These are phyloP conservation scores for Hymenoscyphus fraxineus DNA, from an alignment of 2,329 filamentous ascomycete genomes.

Conservation along the genomic window DNA sequence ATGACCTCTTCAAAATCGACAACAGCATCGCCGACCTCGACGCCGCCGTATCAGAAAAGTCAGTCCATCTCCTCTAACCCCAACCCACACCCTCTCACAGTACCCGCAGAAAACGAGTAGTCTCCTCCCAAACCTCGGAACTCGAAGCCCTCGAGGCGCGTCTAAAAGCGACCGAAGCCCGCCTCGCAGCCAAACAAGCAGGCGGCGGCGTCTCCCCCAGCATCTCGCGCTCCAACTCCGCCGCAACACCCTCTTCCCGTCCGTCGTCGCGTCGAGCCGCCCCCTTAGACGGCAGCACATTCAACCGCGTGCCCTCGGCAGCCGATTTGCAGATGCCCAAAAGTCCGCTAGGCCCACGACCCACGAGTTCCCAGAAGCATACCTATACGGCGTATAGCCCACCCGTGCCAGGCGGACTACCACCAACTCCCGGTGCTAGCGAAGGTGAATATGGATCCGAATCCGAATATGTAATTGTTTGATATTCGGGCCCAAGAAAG, in stretches of 20 bases:
- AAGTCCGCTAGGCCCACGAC: slow-evolving; percentile 20
- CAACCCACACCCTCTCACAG: slow-evolving; percentile 6
- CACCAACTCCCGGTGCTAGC: slow-evolving; percentile 35
- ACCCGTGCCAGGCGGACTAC: slow-evolving; percentile 30
- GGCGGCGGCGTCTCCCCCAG: slow-evolving; percentile 6
- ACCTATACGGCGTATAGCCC: slow-evolving; percentile 10
- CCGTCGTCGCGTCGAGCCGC: slow-evolving; percentile 23
- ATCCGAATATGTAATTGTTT: too few species aligned
- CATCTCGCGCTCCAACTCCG: not conserved
- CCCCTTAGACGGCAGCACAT: slow-evolving; percentile 22
- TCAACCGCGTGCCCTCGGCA: slow-evolving; percentile 12
- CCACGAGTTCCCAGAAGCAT: slow-evolving; percentile 9
- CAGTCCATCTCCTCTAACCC: slow-evolving; percentile 4
- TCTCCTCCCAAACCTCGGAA: slow-evolving; percentile 71
- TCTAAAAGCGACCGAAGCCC: slow-evolving; percentile 80
- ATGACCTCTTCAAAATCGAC: slow-evolving; percentile 86
- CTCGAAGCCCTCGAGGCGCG: slow-evolving; percentile 81
- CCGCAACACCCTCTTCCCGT: slow-evolving; percentile 13
- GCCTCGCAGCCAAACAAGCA: slow-evolving; percentile 49
- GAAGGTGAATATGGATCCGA: slow-evolving; percentile 31
- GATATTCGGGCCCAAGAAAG: too few species aligned
- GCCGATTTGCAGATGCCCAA: slow-evolving; percentile 13
- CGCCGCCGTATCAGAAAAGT: slow-evolving; percentile 79
- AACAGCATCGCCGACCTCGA: slow-evolving; percentile 71
- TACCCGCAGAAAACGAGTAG: slow-evolving; percentile 66